Base-by-base conservation (phyloP, 345 rosid genomes). In the Boechera stricta region DNA sequence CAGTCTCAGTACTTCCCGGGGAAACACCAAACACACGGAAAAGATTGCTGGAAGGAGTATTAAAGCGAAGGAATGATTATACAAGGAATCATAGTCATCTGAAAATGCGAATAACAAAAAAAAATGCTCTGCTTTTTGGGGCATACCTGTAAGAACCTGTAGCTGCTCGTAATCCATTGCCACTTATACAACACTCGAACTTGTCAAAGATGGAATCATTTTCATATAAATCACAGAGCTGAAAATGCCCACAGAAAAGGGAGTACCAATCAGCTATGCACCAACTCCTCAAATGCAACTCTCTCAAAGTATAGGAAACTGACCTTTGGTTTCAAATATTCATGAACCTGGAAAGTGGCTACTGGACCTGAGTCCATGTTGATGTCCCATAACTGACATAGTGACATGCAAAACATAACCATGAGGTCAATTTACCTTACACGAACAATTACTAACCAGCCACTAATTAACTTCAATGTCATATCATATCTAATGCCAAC, bases 321-420 rank as follows among this genome's bases (percentile, higher is more conserved):
- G 69, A 92, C 97, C 96, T 86, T 90, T 57, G 96, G 98, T 82
- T 97, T 89, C 67, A 94, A 82, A 80, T 94, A 76, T 79, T 94
- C 97, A 79, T 94, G 98, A 84, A 94, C 98, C 78, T 87, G 97
- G 85, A 90, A 90, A 24, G 92, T 89, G 78, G 93, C 82, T 79
- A 94, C 95, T 16, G 99, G 99, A 80, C 99, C 96, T 2, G 96
- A 85, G 84, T 95, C 99, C 98, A 92, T 95, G 83, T 91, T 94
- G 75, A 94, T 88, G 82, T 94, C 98, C 98, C 98, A 94, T 65
- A 94, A 81, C 90, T 87, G 80, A 54, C 58, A 79, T 36, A 81
- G 88, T 87, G 80, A 54, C 58, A 79, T 36, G 55, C 26, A 63
- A 82, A 49, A 74, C 33, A 69, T 5, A 44, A 71, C 74, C 74